Percentiles rank a stretch among this genome's conserved stretches.
Conservation (phyloP, 768 basidiomycete species). For the Pulveroboletus ravenelii region DNA sequence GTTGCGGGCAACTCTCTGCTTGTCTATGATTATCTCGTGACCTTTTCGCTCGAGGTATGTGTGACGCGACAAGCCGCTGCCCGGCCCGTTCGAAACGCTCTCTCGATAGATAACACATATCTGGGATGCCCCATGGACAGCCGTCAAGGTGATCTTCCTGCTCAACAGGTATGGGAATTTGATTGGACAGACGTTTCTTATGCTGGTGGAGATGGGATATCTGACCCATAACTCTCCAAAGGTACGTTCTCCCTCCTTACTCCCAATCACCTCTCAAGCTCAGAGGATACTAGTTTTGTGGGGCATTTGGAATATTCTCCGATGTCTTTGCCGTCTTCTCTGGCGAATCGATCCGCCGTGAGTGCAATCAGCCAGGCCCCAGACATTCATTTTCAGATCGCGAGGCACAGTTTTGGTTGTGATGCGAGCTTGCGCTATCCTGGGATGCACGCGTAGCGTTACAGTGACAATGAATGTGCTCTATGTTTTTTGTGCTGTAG, state of each 20-base stretch:
- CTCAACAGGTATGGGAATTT: slow-evolving; percentile 16
- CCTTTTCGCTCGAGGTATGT: slow-evolving; percentile 25
- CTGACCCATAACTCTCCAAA: slow-evolving; percentile 10
- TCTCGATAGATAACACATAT: slow-evolving; percentile 11
- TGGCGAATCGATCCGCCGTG: slow-evolving; percentile 22
- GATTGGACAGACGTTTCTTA: slow-evolving; percentile 16
- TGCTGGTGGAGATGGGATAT: slow-evolving; percentile 22
- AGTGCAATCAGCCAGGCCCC: not conserved
- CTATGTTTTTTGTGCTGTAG: slow-evolving; percentile 11
- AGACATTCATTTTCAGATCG: not conserved
- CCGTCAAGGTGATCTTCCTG: slow-evolving; percentile 13
- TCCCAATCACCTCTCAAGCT: not conserved
- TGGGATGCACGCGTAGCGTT: slow-evolving; percentile 8
- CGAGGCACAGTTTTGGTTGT: slow-evolving; percentile 18
- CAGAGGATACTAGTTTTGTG: slow-evolving; percentile 14
- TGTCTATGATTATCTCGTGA: slow-evolving; percentile 25
- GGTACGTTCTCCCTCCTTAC: not conserved
- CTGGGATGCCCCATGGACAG: slow-evolving; percentile 16
- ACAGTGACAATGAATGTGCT: not conserved
- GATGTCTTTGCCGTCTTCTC: slow-evolving; percentile 5
- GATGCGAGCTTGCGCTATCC: slow-evolving; percentile 23
- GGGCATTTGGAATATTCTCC: not conserved
- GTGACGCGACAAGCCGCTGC: not conserved
- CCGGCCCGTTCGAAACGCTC: not conserved
- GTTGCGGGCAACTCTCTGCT: slow-evolving; percentile 21